phyloP scores from a whole-genome alignment of 2,329 filamentous ascomycete genomes.

The Rutstroemia sp. region DNA sequence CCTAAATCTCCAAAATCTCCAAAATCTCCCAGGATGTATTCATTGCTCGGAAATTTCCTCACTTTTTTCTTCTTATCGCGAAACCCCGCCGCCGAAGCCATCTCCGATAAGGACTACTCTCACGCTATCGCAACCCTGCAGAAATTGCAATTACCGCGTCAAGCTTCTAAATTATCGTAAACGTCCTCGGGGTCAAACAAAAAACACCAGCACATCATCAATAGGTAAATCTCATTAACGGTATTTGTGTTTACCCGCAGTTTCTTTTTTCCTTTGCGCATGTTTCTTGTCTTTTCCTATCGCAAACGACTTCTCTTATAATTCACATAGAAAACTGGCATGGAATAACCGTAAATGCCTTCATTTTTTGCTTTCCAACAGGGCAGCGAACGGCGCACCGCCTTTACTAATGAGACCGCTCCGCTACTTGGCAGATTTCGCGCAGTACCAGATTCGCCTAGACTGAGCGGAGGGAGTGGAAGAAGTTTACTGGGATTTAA shows the following conservation, averaged over 20 bases:
- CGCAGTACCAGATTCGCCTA: slow-evolving; percentile 45
- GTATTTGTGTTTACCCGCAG: neutral
- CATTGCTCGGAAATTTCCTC: neutral
- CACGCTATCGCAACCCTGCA: neutral
- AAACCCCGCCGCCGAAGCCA: neutral
- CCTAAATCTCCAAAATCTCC: neutral
- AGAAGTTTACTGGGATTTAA: slow-evolving; percentile 42
- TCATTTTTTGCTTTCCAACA: slow-evolving; percentile 62
- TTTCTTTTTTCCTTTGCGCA: neutral
- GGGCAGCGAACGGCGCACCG: slow-evolving; percentile 50
- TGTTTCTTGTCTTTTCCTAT: neutral
- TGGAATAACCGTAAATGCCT: slow-evolving; percentile 40
- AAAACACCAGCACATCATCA: neutral
- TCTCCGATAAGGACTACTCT: neutral
- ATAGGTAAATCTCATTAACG: neutral
- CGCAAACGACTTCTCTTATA: neutral
- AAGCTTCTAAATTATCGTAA: neutral
- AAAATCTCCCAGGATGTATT: neutral
- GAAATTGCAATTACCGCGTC: neutral
- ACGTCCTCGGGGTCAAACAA: neutral
- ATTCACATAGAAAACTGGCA: neutral
- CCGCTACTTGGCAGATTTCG: slow-evolving; percentile 59
- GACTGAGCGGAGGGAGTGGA: slow-evolving; percentile 8
- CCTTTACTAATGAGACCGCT: slow-evolving; percentile 43
- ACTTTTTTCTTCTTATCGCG: neutral